Base-by-base conservation (phyloP, 2,329 filamentous ascomycete genomes). In the Trichoderma breve region DNA sequence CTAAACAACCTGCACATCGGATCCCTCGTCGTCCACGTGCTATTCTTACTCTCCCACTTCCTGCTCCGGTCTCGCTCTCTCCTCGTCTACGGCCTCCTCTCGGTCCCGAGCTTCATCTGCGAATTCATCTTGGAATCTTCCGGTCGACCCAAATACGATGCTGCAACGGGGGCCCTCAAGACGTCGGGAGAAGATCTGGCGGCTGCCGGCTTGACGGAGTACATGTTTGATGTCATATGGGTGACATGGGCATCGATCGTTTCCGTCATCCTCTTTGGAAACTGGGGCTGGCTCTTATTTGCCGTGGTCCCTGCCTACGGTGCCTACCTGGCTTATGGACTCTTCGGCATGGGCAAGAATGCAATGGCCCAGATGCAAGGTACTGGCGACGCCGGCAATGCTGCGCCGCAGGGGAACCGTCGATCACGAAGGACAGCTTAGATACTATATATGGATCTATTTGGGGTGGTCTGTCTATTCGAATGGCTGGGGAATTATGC, bases 221-320 rank as follows among this genome's bases (percentile, higher is more conserved):
- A 97, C 85, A 93, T 98, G 92, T 99, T 97, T 88, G 96, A 99
- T 83, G 89, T 97, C 64, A 85, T 97, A 68, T 98, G 97, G 89
- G 94, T 97, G 84, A 98, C 94, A 0, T 98, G 95, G 91, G 90
- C 89, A 12, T 92, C 91, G 69, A 84, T 93, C 53, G 82, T 91
- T 9, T 81, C 92, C n/a, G 94, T 91, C 15, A 87, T 92, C 18
- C 74, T 97, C 32, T 88, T 95, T 62, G 96, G 96, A 4, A 94
- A 98, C 80, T 91, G 91, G 84, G 93, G 84, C 15, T 90, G 87
- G 87, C 79, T 88, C 24, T 76, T 89, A 12, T 90, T 87, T 86
- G 78, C 82, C 18, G 78, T 86, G 26, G 84, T 90, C 4, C 88
- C 88, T 6, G 86, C 85, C 47, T 90, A 87, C 74, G 87, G 86